These are phyloP conservation scores for Podospora appendiculata DNA, from an alignment of 495 filamentous ascomycete species.

Conservation along the genomic window DNA sequence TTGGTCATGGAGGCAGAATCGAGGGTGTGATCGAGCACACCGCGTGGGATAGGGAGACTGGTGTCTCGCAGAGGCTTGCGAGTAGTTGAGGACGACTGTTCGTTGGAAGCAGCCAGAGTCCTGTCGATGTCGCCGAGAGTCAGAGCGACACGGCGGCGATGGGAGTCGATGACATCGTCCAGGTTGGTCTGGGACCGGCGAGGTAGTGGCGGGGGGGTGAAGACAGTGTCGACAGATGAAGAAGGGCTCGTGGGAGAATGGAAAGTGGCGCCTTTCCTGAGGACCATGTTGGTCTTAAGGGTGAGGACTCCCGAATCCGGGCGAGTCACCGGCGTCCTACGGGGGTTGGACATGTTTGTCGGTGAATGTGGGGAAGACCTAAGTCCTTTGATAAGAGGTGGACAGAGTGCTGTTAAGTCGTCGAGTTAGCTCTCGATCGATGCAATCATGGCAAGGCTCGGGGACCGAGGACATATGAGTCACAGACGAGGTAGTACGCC, in stretches of 20 bases:
- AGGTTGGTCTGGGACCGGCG: constrained; percentile 55
- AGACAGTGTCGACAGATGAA: constrained; percentile 33
- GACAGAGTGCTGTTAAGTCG: constrained; percentile 12
- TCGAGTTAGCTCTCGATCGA: constrained; percentile 18
- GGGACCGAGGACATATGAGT: constrained; percentile 17
- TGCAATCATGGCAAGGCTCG: constrained; percentile 11
- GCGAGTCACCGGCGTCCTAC: constrained; percentile 42
- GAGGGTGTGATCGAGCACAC: constrained; percentile 41
- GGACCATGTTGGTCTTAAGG: constrained; percentile 44
- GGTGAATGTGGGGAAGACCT: constrained; percentile 23
- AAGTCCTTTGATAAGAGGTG: constrained; percentile 11
- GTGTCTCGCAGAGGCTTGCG: constrained; percentile 35
- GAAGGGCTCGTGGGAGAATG: constrained; percentile 43
- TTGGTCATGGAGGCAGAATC: constrained; percentile 30
- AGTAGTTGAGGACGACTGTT: constrained; percentile 17
- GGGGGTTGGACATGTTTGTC: constrained; percentile 45
- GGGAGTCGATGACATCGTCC: constrained; percentile 52
- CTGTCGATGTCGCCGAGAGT: constrained; percentile 42
- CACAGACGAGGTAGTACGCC: constrained; percentile 17
- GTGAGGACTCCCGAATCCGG: constrained; percentile 33
- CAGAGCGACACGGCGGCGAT: constrained; percentile 46
- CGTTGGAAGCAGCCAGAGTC: constrained; percentile 27
- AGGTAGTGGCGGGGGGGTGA: constrained; percentile 44
- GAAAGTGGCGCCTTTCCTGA: constrained; percentile 60
- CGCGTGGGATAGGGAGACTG: constrained; percentile 42